Evolutionary conservation across 192 early-diverging fungal species (phyloP).

Genomic region (Dissophora ornata): DNA sequence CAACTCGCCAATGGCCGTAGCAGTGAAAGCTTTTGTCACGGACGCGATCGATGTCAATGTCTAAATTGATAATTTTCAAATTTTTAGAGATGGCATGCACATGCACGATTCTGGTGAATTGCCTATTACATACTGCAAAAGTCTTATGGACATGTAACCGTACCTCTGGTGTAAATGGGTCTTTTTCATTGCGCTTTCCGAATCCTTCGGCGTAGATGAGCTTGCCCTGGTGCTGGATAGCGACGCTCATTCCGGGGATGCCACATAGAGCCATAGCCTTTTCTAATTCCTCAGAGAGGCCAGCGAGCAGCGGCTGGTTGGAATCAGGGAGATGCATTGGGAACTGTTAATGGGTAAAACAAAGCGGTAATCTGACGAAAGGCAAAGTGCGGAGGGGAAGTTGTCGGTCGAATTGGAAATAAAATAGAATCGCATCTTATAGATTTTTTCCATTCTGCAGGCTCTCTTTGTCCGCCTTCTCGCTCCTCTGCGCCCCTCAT

Average conservation of each 20-base stretch:
- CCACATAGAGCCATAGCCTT: background rate
- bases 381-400: background rate
- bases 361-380: background rate
- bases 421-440: too few species aligned
- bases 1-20: slow-evolving; percentile 17
- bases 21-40: slow-evolving; percentile 23
- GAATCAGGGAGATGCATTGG: too few species aligned
- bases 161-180: slow-evolving; percentile 18
- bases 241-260: slow-evolving; percentile 17
- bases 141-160: too few species aligned
- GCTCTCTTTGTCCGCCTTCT: background rate
- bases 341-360: background rate
- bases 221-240: slow-evolving; percentile 11
- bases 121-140: background rate
- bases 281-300: background rate
- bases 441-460: background rate
- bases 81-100: too few species aligned
- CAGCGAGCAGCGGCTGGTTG: background rate
- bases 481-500: too few species aligned
- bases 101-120: too few species aligned
- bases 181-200: slow-evolving; percentile 9
- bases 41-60: slow-evolving; percentile 13
- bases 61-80: too few species aligned
- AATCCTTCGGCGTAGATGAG: slow-evolving; percentile 23
- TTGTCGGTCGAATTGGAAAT: slow-evolving; percentile 9